Base-by-base conservation (phyloP, 1,284 basidiomycete genomes). In the Golubevia pallescens region DNA sequence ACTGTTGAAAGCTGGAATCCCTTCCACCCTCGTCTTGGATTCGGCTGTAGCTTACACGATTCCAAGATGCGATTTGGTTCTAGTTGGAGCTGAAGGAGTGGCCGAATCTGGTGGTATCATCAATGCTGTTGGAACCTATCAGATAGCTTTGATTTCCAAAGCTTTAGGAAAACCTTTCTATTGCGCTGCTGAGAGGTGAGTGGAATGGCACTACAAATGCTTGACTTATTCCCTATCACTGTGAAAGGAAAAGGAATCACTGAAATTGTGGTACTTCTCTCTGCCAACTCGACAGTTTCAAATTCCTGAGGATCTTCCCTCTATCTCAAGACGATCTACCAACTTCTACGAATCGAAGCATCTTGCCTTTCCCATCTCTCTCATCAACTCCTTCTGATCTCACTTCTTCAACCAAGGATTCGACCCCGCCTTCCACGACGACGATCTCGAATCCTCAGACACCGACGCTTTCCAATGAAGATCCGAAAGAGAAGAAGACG, bases 31-130 rank as follows among this genome's bases (percentile, higher is more conserved):
- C 32, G 71, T 85, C 16, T 60, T 80, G 16, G 82, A 85, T 52
- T 71, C 77, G 2, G 82, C 82, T 1, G 78, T 80, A 1, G 82
- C 77, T 0, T 84, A 79, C 57, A 70, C 77, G 19, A 78, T 83
- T 67, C 67, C 74, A 20, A 74, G 76, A 57, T 76, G 81, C 3
- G 78, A 85, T 60, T 62, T 84, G 21, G 77, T 77, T 16, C 70
- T 85, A 1, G 73, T 80, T 0, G 82, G 82, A 13, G 80, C 80
- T 6, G 82, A 85, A 63, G 82, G 80, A 21, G 81, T 85, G 3
- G 78, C 73, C 3, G 82, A 85, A 58, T 72, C 68, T 3, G 82
- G 82, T 7, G 82, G 82, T 6, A 66, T 84, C 13, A 55, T 85
- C 3, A 85, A 85, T 59, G 79, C 81, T 0, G 60, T 85, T 1